A percentile compares a stretch with the other conserved stretches of the same genome.
phyloP scores from a whole-genome alignment of 768 basidiomycete species.

The Lentinula sp. region DNA sequence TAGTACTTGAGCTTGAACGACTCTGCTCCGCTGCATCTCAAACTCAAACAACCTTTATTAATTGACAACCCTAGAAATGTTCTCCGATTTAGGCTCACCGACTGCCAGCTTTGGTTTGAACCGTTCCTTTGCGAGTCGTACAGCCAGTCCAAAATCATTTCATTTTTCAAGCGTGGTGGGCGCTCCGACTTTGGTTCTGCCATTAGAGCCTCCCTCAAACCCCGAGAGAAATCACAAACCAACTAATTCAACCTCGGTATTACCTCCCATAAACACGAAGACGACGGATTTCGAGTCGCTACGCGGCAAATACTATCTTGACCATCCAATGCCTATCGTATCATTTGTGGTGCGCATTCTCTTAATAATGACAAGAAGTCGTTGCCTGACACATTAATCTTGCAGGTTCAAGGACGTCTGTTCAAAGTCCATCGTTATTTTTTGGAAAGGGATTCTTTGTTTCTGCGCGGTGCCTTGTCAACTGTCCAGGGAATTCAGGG shows the following conservation, averaged over 20 bases:
- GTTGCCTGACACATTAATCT: background rate
- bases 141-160: background rate
- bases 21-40: background rate
- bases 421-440: constrained; percentile 5
- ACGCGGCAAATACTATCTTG: background rate
- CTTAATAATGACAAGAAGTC: background rate
- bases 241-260: background rate
- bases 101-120: background rate
- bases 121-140: background rate
- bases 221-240: background rate
- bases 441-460: background rate
- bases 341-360: background rate
- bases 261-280: background rate
- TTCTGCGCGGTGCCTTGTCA: constrained; percentile 1
- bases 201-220: background rate
- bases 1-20: background rate
- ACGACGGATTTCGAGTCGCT: background rate
- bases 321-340: background rate
- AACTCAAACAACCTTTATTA: background rate
- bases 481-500: background rate
- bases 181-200: background rate
- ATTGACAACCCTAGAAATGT: background rate
- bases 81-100: constrained; percentile 1
- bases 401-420: background rate
- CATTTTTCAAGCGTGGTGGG: background rate